Base-by-base conservation (phyloP, 202 grass and related monocot genomes). In the Tripidium arundinaceum region DNA sequence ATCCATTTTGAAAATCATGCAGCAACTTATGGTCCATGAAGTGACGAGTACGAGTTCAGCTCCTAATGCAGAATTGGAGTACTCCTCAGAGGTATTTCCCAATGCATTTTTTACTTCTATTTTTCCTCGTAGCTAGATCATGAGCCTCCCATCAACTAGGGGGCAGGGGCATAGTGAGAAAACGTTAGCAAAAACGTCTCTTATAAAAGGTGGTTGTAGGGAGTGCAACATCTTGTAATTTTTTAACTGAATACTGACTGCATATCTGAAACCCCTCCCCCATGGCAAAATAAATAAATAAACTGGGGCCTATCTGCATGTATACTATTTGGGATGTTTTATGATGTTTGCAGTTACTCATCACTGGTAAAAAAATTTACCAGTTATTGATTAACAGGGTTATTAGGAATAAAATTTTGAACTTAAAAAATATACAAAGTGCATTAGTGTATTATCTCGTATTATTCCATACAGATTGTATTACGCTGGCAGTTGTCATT, bases 41-140 rank as follows among this genome's bases (percentile, higher is more conserved):
- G 69, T 76, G 73, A 88, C 85, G 70, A 92, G 79, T 88, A 88
- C 78, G 62, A 93, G 74, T 86, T 49, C 79, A 64, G 74, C 62
- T 87, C 54, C 80, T 75, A 59, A 65, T 69, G 64, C 46, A 75
- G 91, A 88, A 86, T 76, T 60, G 55, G 85, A 81, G 38, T 70
- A 84, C 59, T 73, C 78, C 67, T 57, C 64, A 49, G 88, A 99
- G 96, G 96, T 99, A 26, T 69, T 43, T 80, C 75, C 22, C 55
- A 79, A 8, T 81, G 57, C 67, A 68, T 70, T 64, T 85, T 72
- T 67, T 11, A 27, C 58, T 62, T 28, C 11, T 61, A 19, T 83
- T 66, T 19, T 15, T 40, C 8, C 18, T 12, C 0, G 15, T 75
- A 57, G 24, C 42, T 45, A 74, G 11, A 73, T 40, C 13, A 81